These are phyloP conservation scores for Neolentinus lepideus DNA, from an alignment of 1,284 basidiomycete genomes.

Conservation along the genomic window DNA sequence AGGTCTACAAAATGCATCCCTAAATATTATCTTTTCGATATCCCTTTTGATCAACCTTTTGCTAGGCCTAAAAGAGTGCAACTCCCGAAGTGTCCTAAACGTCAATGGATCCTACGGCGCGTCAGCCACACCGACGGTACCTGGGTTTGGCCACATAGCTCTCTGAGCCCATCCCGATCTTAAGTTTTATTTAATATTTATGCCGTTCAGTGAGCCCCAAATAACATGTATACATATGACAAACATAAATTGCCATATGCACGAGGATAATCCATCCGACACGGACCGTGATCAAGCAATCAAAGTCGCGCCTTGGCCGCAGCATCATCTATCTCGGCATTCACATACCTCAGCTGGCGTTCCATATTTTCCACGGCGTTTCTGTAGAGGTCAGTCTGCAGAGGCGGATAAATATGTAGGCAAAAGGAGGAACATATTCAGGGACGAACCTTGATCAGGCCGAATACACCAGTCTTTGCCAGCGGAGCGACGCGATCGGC, in stretches of 20 bases:
- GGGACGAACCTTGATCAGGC: constrained; percentile 46
- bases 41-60: too few relatives aligned
- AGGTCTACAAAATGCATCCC: too few relatives aligned
- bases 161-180: too few relatives aligned
- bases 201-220: neutral
- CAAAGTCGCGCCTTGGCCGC: constrained; percentile 26
- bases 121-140: too few relatives aligned
- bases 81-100: too few relatives aligned
- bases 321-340: constrained; percentile 21
- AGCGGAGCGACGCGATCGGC: constrained; percentile 42
- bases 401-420: constrained; percentile 4
- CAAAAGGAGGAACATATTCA: neutral
- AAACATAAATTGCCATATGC: neutral
- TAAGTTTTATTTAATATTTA: neutral
- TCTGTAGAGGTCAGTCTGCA: constrained; percentile 33
- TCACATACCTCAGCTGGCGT: constrained; percentile 17
- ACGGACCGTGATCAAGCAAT: constrained; percentile 2
- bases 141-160: too few relatives aligned
- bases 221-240: neutral
- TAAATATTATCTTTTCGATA: too few relatives aligned
- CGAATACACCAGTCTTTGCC: constrained; percentile 55
- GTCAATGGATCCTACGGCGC: too few relatives aligned
- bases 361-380: constrained; percentile 25
- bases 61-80: too few relatives aligned
- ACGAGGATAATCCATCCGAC: neutral